These are phyloP conservation scores for Tetrapyrgos nigripes DNA, from an alignment of 1,284 basidiomycete genomes.

Conservation along the genomic window DNA sequence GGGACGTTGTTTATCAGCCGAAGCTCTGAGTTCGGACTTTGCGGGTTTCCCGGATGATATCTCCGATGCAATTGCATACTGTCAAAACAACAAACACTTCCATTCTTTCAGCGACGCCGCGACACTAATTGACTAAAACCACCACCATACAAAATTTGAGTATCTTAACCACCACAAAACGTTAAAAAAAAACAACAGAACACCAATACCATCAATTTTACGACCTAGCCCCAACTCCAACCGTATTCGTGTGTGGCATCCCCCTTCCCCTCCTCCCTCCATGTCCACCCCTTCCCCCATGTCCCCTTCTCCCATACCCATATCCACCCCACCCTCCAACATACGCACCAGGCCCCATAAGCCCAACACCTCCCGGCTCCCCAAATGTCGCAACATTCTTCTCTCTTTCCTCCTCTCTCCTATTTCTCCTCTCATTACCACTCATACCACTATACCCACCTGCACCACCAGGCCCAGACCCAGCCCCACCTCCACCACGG, in stretches of 20 bases:
- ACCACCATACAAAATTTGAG: too few species aligned
- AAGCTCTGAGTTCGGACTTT: too few species aligned
- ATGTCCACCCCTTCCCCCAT: slow-evolving; percentile 24
- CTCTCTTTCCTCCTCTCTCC: slow-evolving; percentile 80
- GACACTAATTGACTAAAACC: too few species aligned
- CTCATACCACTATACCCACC: slow-evolving; percentile 53
- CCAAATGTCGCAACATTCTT: slow-evolving; percentile 84
- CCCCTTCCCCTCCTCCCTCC: slow-evolving; percentile 9
- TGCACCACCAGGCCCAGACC: slow-evolving; percentile 35
- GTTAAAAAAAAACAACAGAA: too few species aligned
- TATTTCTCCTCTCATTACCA: slow-evolving; percentile 56
- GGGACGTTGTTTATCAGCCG: too few species aligned
- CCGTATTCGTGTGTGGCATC: slow-evolving; percentile 1
- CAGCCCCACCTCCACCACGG: slow-evolving; percentile 33
- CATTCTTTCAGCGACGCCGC: too few species aligned
- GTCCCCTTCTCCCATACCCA: slow-evolving; percentile 30
- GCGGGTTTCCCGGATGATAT: too few species aligned
- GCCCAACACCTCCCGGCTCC: slow-evolving; percentile 76
- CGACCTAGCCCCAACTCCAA: slow-evolving; percentile 1
- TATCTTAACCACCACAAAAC: too few species aligned
- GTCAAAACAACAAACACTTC: too few species aligned
- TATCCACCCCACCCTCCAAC: slow-evolving; percentile 55
- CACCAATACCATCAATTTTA: too few species aligned
- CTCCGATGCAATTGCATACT: too few species aligned
- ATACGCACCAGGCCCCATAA: slow-evolving; percentile 69